Base-by-base conservation (phyloP, 176 grass and related monocot genomes). In the Panicum miliaceum region DNA sequence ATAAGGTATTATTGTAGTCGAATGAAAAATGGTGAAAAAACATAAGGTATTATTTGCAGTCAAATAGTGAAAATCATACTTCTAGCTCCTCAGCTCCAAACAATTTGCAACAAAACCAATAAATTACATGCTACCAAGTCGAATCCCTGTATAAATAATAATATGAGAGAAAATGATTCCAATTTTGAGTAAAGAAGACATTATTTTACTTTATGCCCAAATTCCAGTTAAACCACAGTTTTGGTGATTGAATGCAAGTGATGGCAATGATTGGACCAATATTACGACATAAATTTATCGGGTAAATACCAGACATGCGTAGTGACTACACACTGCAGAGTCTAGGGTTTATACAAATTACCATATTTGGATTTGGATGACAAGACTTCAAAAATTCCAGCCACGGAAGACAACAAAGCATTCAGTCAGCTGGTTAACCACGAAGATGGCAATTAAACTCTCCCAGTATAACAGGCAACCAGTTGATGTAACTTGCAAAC, bases 161-260 rank as follows among this genome's bases (percentile, higher is more conserved):
- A 69, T 67, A 48, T 48, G 47, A 25, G 48, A 77, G 32, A 75
- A 67, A 68, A 4, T 27, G 5, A 56, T 71, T 82, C 23, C 12
- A 32, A 40, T 36, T 36, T 26, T 81, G 22, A 57, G 20, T 57
- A 57, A 57, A 57, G 53, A 4, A n/a, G 53, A 57, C 7, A 57
- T 57, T 9, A 57, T 57, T n/a, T 57, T 22, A 57, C 53, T 57
- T 9, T 9, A 6, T 34, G 7, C 41, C 63, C 16, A 20, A 84
- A 3, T 26, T 74, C 61, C 34, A 40, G 35, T 76, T 12, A 50
- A 37, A 67, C 35, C 35, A 68, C n/a, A 29, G 8, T 41, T 12
- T 56, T 42, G 32, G 34, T 38, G 53, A 3, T 71, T 76, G 71
- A 75, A 8, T 53, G 20, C 61, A 75, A 41, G 3, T 66, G 10